These are phyloP conservation scores for Penicillium coprophilum DNA, from an alignment of 495 filamentous ascomycete genomes.

Conservation along the genomic window DNA sequence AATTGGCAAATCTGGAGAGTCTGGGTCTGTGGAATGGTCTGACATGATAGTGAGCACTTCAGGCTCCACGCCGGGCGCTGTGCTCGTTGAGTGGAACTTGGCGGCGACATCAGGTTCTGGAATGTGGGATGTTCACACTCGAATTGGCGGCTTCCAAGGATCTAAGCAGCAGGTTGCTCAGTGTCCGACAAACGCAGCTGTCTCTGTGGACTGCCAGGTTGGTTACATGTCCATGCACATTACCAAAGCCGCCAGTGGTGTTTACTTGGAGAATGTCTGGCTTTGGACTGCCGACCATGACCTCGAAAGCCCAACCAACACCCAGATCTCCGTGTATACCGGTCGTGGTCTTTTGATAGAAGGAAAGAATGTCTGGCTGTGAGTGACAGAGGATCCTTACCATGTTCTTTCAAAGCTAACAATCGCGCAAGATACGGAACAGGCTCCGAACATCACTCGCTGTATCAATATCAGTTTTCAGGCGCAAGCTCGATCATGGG, in stretches of 20 bases:
- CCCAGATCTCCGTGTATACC: slow-evolving; percentile 65
- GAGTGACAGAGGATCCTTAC: slow-evolving; percentile 10
- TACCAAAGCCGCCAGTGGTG: slow-evolving; percentile 47
- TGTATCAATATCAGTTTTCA: slow-evolving; percentile 81
- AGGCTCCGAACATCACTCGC: slow-evolving; percentile 69
- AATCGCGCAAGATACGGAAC: slow-evolving; percentile 57
- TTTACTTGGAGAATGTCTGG: slow-evolving; percentile 69
- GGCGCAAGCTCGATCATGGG: slow-evolving; percentile 68
- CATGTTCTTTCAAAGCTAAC: slow-evolving; percentile 10
- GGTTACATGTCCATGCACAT: slow-evolving; percentile 71
- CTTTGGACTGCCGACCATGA: slow-evolving; percentile 75
- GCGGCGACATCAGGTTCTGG: slow-evolving; percentile 46
- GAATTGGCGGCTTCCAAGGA: slow-evolving; percentile 57
- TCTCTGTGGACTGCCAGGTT: slow-evolving; percentile 54
- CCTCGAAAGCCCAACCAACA: slow-evolving; percentile 55
- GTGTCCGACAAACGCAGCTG: slow-evolving; percentile 44
- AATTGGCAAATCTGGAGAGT: slow-evolving; percentile 56
- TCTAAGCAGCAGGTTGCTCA: slow-evolving; percentile 50
- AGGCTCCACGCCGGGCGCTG: slow-evolving; percentile 61
- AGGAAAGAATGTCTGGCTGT: slow-evolving; percentile 58
- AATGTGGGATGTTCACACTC: slow-evolving; percentile 60
- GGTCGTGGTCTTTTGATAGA: slow-evolving; percentile 68
- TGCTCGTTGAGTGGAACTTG: slow-evolving; percentile 75
- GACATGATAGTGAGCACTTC: slow-evolving; percentile 62
- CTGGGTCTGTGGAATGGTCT: slow-evolving; percentile 56